A percentile compares a stretch with the other conserved stretches of the same genome.
These are phyloP conservation scores for Vigna mungo DNA, from an alignment of 306 rosid species.

Conservation along the genomic window DNA sequence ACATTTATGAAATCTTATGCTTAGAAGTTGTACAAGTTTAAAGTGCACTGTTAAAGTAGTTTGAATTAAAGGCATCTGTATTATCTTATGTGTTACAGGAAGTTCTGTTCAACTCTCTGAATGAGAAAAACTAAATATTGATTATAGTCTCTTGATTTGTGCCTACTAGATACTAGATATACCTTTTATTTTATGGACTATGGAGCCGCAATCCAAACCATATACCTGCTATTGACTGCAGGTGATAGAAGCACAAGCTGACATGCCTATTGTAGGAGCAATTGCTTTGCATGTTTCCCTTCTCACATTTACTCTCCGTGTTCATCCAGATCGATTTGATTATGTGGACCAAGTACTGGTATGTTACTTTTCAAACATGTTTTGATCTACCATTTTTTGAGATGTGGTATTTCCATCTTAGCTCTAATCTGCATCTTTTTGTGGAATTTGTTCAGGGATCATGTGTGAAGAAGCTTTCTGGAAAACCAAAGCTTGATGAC, in stretches of 20 bases:
- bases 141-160: slow-evolving; percentile 33
- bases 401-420: slow-evolving; percentile 32
- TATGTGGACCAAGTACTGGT: slow-evolving; percentile 98
- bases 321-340: slow-evolving; percentile 96
- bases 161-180: slow-evolving; percentile 22
- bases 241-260: slow-evolving; percentile 97
- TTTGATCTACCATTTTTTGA: slow-evolving; percentile 21
- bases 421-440: slow-evolving; percentile 28
- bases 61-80: slow-evolving; percentile 5
- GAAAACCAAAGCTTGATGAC: slow-evolving; percentile 90
- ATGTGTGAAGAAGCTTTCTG: slow-evolving; percentile 88
- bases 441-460: slow-evolving; percentile 71
- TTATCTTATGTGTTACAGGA: slow-evolving; percentile 6
- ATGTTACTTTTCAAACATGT: slow-evolving; percentile 45
- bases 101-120: slow-evolving; percentile 13
- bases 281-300: slow-evolving; percentile 90
- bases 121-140: slow-evolving; percentile 32
- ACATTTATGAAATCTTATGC: slow-evolving; percentile 1
- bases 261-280: slow-evolving; percentile 88
- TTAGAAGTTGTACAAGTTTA: slow-evolving; percentile 36
- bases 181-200: slow-evolving; percentile 25
- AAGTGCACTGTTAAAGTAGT: slow-evolving; percentile 13
- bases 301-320: slow-evolving; percentile 92
- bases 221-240: slow-evolving; percentile 53
- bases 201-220: slow-evolving; percentile 28